Evolutionary conservation across 805 yeast species (phyloP).

Genomic region (Candida coleopterorum): DNA sequence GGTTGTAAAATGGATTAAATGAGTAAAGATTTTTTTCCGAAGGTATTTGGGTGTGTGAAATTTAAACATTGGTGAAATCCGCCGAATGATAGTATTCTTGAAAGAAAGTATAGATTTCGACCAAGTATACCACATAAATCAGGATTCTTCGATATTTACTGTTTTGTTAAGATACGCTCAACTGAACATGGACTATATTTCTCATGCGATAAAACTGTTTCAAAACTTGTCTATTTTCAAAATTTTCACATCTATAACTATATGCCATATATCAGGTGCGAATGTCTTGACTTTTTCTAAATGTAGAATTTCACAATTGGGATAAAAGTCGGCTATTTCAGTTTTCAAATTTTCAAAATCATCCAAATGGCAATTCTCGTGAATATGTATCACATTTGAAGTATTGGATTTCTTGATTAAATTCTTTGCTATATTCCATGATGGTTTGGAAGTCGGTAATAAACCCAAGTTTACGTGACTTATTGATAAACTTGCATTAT

Average conservation of each 20-base stretch:
- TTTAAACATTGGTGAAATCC: no score
- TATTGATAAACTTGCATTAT: constrained; percentile 19
- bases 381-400: constrained; percentile 52
- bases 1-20: no score
- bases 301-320: constrained; percentile 24
- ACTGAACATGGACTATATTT: no score
- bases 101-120: no score
- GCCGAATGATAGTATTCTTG: no score
- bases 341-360: constrained; percentile 29
- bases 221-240: no score
- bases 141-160: no score
- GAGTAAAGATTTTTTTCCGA: no score
- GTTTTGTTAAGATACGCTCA: no score
- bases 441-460: constrained; percentile 61
- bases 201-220: no score
- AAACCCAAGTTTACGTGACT: constrained; percentile 74
- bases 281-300: constrained; percentile 72
- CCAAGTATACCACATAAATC: no score
- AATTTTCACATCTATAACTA: constrained; percentile 42
- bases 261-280: constrained; percentile 85
- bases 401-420: constrained; percentile 11
- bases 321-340: constrained; percentile 10
- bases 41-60: no score
- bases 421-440: constrained; percentile 50
- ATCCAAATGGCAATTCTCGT: constrained; percentile 59